These are phyloP conservation scores for Malassezia sympodialis DNA, from an alignment of 1,284 basidiomycete genomes.

Conservation along the genomic window DNA sequence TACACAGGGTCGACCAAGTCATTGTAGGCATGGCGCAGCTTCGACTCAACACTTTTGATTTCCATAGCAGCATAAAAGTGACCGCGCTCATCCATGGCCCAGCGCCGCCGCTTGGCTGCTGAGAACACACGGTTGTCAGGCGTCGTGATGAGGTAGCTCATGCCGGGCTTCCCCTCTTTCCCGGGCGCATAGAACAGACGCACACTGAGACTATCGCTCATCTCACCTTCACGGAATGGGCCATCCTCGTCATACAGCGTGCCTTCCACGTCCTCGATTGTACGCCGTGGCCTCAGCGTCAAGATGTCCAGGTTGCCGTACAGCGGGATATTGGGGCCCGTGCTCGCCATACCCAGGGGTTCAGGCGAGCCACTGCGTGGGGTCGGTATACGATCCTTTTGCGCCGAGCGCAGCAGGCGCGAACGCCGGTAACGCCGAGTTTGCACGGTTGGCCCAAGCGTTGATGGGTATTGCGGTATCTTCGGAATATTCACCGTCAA, in stretches of 20 bases:
- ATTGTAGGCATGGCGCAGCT: constrained; percentile 25
- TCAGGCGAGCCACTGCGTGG: constrained; percentile 1
- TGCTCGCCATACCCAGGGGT: not conserved
- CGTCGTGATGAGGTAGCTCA: constrained; percentile 43
- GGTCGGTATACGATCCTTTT: not conserved
- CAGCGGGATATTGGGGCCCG: constrained; percentile 3
- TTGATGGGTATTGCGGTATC: not conserved
- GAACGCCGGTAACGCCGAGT: constrained; percentile 7
- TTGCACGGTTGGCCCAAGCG: constrained; percentile 1
- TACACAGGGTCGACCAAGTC: constrained; percentile 21
- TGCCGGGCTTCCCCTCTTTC: not conserved
- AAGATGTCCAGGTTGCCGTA: constrained; percentile 15
- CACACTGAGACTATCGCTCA: constrained; percentile 41
- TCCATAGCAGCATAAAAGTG: constrained; percentile 47
- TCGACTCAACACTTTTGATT: constrained; percentile 43
- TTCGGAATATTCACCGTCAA: not conserved
- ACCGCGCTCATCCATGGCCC: constrained; percentile 44
- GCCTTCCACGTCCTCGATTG: constrained; percentile 36
- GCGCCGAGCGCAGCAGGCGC: constrained; percentile 4
- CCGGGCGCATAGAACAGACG: constrained; percentile 28
- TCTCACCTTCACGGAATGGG: constrained; percentile 39
- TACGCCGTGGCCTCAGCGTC: constrained; percentile 25
- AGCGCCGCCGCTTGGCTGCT: constrained; percentile 40
- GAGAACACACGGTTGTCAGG: constrained; percentile 46
- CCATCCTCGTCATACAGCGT: constrained; percentile 43